A percentile compares a stretch with the other conserved stretches of the same genome.
Conservation (phyloP, 2,329 filamentous ascomycete genomes). For the Penicillium sp. region DNA sequence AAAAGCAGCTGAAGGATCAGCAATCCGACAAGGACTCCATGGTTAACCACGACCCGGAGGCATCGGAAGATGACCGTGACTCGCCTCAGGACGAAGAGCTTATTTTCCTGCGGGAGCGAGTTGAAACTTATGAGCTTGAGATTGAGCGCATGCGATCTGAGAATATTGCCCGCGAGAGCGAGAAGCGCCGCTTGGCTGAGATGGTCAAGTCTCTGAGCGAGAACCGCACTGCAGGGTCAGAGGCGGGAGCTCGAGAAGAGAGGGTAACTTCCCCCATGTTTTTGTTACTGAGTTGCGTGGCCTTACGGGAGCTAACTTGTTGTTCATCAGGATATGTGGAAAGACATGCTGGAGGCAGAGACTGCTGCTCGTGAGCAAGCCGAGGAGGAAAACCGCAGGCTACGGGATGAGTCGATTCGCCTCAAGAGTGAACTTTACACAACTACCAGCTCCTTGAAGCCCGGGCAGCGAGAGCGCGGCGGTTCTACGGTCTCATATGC, state of each 20-base stretch:
- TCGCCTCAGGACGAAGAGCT: conserved; percentile 79
- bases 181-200: conserved; percentile 85
- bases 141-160: conserved; percentile 84
- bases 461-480: conserved; percentile 43
- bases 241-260: conserved; percentile 57
- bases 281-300: background rate
- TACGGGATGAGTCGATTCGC: conserved; percentile 83
- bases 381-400: conserved; percentile 82
- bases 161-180: conserved; percentile 76
- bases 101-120: conserved; percentile 78
- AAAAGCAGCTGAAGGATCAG: conserved; percentile 73
- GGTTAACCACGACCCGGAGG: conserved; percentile 49
- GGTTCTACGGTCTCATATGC: conserved; percentile 49
- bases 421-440: conserved; percentile 57
- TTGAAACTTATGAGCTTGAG: conserved; percentile 82
- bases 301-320: background rate
- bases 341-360: conserved; percentile 91
- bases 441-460: conserved; percentile 36
- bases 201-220: conserved; percentile 72
- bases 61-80: conserved; percentile 53
- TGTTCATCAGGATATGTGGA: conserved; percentile 77
- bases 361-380: conserved; percentile 85
- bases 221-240: conserved; percentile 54
- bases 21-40: conserved; percentile 53
- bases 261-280: conserved; percentile 43